phyloP scores from a whole-genome alignment of 2,329 filamentous ascomycete species.

The Colletotrichum lentis region DNA sequence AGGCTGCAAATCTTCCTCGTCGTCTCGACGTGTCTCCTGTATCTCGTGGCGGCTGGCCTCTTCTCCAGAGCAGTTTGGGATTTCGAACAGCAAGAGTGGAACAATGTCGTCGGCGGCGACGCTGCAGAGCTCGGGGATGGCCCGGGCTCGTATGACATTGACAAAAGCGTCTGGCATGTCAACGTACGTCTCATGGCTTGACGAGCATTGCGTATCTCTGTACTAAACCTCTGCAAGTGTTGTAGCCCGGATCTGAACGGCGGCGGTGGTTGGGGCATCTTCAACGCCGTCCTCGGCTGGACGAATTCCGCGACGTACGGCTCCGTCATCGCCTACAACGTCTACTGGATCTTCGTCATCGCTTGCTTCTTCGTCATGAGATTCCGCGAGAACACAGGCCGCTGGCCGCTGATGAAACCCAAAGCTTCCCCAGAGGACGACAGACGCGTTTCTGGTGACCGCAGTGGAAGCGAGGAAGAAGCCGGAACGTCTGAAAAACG shows the following conservation, averaged over 20 bases:
- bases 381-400: conserved; percentile 68
- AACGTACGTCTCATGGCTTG: conserved; percentile 64
- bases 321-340: conserved; percentile 84
- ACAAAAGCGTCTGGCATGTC: conserved; percentile 81
- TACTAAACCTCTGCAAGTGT: conserved; percentile 62
- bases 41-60: conserved; percentile 83
- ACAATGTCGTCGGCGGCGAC: conserved; percentile 67
- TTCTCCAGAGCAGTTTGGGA: conserved; percentile 81
- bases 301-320: conserved; percentile 88
- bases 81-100: conserved; percentile 76
- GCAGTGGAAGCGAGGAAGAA: conserved; percentile 14
- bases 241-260: conserved; percentile 78
- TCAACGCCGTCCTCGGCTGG: conserved; percentile 89
- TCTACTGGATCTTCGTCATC: conserved; percentile 84
- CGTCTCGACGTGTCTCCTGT: conserved; percentile 81
- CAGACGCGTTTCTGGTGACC: not conserved
- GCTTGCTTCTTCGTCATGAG: conserved; percentile 69
- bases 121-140: conserved; percentile 62
- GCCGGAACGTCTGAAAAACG: conserved; percentile 1
- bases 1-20: conserved; percentile 78
- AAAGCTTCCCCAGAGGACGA: conserved; percentile 40
- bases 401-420: conserved; percentile 56
- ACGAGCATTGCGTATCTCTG: conserved; percentile 8
- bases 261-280: conserved; percentile 83
- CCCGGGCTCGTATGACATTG: conserved; percentile 81